Conservation (phyloP, 805 yeast species). For the Wickerhamiella qilinensis region DNA sequence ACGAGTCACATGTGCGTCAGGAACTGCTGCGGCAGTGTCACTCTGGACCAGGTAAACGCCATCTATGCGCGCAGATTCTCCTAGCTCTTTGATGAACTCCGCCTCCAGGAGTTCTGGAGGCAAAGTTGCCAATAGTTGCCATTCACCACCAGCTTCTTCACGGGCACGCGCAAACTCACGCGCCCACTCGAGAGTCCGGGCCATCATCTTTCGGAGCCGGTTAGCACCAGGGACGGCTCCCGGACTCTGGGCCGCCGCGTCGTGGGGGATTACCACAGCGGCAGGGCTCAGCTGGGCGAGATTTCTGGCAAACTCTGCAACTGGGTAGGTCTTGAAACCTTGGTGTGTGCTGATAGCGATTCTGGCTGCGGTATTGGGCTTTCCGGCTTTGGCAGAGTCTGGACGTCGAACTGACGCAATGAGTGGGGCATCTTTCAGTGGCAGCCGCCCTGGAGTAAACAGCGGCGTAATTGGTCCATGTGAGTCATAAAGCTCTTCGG, state of each 20-base stretch:
- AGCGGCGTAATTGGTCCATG: conserved; percentile 12
- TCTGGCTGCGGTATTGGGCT: conserved; percentile 20
- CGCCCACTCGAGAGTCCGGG: conserved; percentile 22
- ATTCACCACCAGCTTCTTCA: background rate
- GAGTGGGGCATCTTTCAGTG: conserved; percentile 16
- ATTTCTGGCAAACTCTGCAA: conserved; percentile 13
- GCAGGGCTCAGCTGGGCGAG: conserved; percentile 17
- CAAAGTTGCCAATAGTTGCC: conserved; percentile 18
- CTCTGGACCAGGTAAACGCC: conserved; percentile 5
- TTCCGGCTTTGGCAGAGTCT: conserved; percentile 18
- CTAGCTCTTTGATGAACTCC: conserved; percentile 10
- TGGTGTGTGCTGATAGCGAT: conserved; percentile 23
- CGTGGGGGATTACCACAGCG: conserved; percentile 22
- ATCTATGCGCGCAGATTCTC: conserved; percentile 7
- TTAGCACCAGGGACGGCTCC: conserved; percentile 21
- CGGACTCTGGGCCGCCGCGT: conserved; percentile 18
- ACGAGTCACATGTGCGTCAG: too few relatives aligned
- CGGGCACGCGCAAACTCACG: conserved; percentile 9
- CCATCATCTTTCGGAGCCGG: conserved; percentile 22
- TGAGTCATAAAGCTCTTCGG: conserved; percentile 25
- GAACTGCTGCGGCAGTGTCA: background rate
- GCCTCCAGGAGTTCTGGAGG: conserved; percentile 17
- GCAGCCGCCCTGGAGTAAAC: conserved; percentile 13
- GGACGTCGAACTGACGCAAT: conserved; percentile 18
- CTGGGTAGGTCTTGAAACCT: conserved; percentile 20